Evolutionary conservation across 2,329 filamentous ascomycete genomes (phyloP), one percentile per base, ranked within the genome.

Genomic region (Fusarium albidum): DNA sequence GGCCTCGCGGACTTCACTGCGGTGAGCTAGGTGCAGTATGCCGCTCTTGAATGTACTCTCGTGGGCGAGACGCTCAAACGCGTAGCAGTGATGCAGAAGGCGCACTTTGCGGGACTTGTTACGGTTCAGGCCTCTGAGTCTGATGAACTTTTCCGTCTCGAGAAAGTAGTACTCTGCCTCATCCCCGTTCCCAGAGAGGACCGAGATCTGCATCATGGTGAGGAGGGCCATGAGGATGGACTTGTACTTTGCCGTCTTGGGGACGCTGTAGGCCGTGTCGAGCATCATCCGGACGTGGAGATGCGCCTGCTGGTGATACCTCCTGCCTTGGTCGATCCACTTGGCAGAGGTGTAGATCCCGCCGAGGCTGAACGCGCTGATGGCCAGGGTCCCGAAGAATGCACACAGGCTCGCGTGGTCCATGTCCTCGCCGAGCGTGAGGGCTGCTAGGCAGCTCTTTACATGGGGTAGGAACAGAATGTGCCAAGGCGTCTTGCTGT

Each of bases 401-500:
- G 59, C 50, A 9, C 59, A 63, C 4, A 57, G 7, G 9, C 55
- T 59, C 2, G 59, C 59, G 1, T 62, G 51, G 5, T 63, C 41
- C 46, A 62, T 56, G 1, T 53, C n/a, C 3, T 62, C 59, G 0
- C 59, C 59, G 0, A 62, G 27, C 0, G 59, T 63, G 0, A 62
- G 10, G 2, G 59, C 59, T 0, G 59, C 59, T 2, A 62, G 10
- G 4, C 59, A 62, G 9, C 48, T 44, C 9, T 62, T 62, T 4
- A 56, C 45, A 6, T 60, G 55, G 0, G 59, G 59, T 0, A 62
- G 28, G 2, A 62, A 62, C 0, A 62, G 38, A 0, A 63, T 26
- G 10, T 62, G 59, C 59, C 59, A 62, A 0, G 59, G 59, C 5
- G 59, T 62, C 3, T 62, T 62, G 28, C 59, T 63, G 6, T 62